A percentile compares a stretch with the other conserved stretches of the same genome.
Evolutionary conservation across 202 grass and related monocot species (phyloP).

Genomic region (Bolboschoenoplectus hybrid): DNA sequence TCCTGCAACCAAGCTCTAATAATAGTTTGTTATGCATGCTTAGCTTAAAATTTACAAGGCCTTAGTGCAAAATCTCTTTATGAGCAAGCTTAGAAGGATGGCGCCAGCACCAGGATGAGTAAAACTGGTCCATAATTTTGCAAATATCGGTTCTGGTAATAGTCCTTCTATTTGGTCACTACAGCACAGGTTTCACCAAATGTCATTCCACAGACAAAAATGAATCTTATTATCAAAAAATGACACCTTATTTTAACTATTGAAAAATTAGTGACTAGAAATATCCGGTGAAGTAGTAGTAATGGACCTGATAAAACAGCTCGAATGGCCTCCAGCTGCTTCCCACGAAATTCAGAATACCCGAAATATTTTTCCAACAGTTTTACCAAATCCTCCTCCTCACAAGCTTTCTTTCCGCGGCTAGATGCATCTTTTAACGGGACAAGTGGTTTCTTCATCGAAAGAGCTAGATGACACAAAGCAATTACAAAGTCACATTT

Average conservation of each 20-base stretch:
- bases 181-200: neutral
- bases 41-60: neutral
- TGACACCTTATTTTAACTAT: neutral
- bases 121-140: neutral
- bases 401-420: conserved; percentile 40
- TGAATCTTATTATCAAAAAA: neutral
- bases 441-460: conserved; percentile 76
- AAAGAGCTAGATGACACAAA: conserved; percentile 32
- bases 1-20: conserved; percentile 49
- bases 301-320: conserved; percentile 82
- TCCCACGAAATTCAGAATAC: conserved; percentile 74
- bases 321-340: conserved; percentile 76
- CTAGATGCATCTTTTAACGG: conserved; percentile 48
- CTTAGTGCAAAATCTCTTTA: neutral
- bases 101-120: neutral
- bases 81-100: neutral
- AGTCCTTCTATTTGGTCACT: neutral
- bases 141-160: neutral
- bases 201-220: neutral
- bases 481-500: conserved; percentile 17
- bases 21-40: conserved; percentile 18
- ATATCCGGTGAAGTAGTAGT: neutral
- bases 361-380: conserved; percentile 74
- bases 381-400: conserved; percentile 49
- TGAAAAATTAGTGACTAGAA: neutral